Conservation (phyloP, 163 green algal genomes). For the Scenedesmus sp. region DNA sequence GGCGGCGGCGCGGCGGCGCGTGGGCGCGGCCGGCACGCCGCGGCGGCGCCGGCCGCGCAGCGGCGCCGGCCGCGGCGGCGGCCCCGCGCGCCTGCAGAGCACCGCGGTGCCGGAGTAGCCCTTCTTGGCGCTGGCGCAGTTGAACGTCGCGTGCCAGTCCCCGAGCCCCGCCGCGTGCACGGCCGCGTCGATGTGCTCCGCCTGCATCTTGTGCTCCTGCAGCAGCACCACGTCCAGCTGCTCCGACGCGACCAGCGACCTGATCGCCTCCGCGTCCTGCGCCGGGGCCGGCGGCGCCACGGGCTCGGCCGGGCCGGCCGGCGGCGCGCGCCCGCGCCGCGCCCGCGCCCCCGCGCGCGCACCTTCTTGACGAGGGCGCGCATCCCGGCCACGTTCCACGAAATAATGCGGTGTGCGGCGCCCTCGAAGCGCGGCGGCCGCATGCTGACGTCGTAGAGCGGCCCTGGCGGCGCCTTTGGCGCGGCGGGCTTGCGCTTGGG, state of each 20-base stretch:
- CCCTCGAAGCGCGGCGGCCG: conserved; percentile 40
- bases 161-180: conserved; percentile 28
- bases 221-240: conserved; percentile 69
- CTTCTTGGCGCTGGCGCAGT: conserved; percentile 69
- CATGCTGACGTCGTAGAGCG: conserved; percentile 56
- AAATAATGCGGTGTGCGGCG: conserved; percentile 60
- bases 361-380: conserved; percentile 78
- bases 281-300: no score
- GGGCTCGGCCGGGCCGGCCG: no score
- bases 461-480: no score
- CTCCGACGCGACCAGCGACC: conserved; percentile 67
- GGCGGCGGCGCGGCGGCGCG: conserved; percentile 3
- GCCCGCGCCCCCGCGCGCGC: no score
- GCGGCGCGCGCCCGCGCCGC: no score
- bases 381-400: conserved; percentile 86
- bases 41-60: neutral
- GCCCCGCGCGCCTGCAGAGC: conserved; percentile 47
- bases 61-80: no score
- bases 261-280: conserved; percentile 63
- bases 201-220: conserved; percentile 79
- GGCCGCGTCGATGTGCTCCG: conserved; percentile 51
- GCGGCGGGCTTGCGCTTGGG: neutral
- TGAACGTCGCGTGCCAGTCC: conserved; percentile 70
- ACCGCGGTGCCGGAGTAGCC: conserved; percentile 74
- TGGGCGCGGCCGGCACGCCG: no score